Base-by-base conservation (phyloP, 495 filamentous ascomycete genomes). In the Sphaerosporella brunnea region DNA sequence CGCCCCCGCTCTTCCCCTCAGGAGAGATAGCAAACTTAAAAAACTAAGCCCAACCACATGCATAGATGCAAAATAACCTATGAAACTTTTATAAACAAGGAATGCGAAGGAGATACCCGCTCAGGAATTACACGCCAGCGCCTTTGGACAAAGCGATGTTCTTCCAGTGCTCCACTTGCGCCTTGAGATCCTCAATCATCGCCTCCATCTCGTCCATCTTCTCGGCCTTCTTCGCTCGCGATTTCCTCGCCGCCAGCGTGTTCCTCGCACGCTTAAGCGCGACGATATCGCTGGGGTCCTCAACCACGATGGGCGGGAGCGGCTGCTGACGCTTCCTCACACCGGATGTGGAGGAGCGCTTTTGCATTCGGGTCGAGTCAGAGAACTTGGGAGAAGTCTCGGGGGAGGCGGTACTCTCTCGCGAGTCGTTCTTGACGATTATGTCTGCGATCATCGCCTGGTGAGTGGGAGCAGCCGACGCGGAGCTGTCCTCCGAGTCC, bases 251-350 rank as follows among this genome's bases (percentile, higher is more conserved):
- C 37, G 90, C 90, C 64, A 88, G 70, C 11, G 90, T 97, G 64
- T 97, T 97, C 48, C 87, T 79, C 26, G 87, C 88, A 52, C 90
- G 84, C 73, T 95, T 96, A 69, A 84, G 73, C 8, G 83, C 84
- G 11, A 82, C 62, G 0, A 65, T 65, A 56, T 87, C 82, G 25
- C 59, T 63, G 0, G 80, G 79, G 58, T 95, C 87, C 25, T 79
- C 74, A 15, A 82, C 70, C 21, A 70, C 66, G 61, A 96, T 83
- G 5, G 82, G 80, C 44, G 82, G 79, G 20, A 94, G 71, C 34
- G 82, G 78, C 68, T 84, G 85, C 57, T 83, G 74, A 38, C 78
- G 73, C 48, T 78, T 74, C 45, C 81, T 77, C 38, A 88, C 77
- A 48, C 84, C 84, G 53, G 80, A 66, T 11, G 80, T 69, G 45